Evolutionary conservation across 1,284 basidiomycete genomes (phyloP).

Genomic region (Irpex lacteus): DNA sequence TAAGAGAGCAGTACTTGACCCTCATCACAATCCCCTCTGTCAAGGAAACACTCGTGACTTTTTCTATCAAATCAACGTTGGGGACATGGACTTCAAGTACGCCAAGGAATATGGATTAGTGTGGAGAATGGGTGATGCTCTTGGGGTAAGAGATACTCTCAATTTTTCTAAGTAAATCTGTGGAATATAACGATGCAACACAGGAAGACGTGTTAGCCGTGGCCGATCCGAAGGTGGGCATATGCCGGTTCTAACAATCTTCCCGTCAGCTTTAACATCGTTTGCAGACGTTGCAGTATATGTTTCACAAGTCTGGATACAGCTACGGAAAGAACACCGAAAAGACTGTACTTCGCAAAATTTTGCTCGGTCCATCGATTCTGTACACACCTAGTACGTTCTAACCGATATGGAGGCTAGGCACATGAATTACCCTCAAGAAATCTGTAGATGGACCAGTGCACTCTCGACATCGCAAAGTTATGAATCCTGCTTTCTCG

Average conservation of each 20-base stretch:
- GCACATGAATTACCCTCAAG: not conserved
- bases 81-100: conserved; percentile 29
- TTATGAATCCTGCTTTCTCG: conserved; percentile 29
- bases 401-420: too few relatives aligned
- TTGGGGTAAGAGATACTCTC: conserved; percentile 7
- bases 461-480: conserved; percentile 27
- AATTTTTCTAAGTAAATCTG: not conserved
- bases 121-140: conserved; percentile 19
- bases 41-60: conserved; percentile 13
- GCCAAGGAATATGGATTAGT: conserved; percentile 30
- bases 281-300: conserved; percentile 22
- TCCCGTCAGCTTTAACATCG: not conserved
- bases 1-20: not conserved
- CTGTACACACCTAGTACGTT: conserved; percentile 13
- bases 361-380: conserved; percentile 21
- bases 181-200: not conserved
- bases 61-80: conserved; percentile 27
- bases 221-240: conserved; percentile 21
- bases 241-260: not conserved
- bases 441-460: conserved; percentile 12
- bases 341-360: not conserved
- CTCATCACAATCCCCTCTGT: not conserved
- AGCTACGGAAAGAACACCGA: conserved; percentile 19
- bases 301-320: conserved; percentile 28
- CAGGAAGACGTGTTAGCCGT: conserved; percentile 19